Percentiles rank a stretch among this genome's conserved stretches.
Conservation (phyloP, 441 rosid species). For the Populus tomentosa region DNA sequence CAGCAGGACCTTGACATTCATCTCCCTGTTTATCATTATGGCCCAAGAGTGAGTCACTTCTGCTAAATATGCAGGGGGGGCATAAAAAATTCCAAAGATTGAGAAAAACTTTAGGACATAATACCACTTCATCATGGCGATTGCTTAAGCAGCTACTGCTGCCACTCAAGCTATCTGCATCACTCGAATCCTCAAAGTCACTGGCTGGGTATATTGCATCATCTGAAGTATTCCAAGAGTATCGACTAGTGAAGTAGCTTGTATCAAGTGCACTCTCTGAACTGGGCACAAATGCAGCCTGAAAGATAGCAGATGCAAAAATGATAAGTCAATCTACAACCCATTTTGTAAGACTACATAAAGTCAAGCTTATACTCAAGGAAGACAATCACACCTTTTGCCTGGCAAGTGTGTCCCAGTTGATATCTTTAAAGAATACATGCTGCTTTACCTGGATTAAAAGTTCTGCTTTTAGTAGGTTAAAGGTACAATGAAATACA, state of each 20-base stretch:
- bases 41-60: slow-evolving; percentile 10
- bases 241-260: slow-evolving; percentile 96
- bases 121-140: slow-evolving; percentile 90
- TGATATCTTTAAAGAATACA: slow-evolving; percentile 83
- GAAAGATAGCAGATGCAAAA: slow-evolving; percentile 16
- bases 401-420: slow-evolving; percentile 97
- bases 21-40: slow-evolving; percentile 57
- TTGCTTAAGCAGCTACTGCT: slow-evolving; percentile 74
- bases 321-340: background rate
- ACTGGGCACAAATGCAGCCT: slow-evolving; percentile 97
- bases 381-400: slow-evolving; percentile 64
- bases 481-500: background rate
- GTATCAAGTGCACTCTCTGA: slow-evolving; percentile 96
- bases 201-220: slow-evolving; percentile 58
- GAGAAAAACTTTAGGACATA: background rate
- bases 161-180: slow-evolving; percentile 84
- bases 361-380: background rate
- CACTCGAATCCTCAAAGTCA: slow-evolving; percentile 85
- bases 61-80: background rate
- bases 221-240: slow-evolving; percentile 81
- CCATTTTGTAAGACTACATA: background rate
- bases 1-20: slow-evolving; percentile 67
- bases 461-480: slow-evolving; percentile 11
- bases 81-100: background rate
- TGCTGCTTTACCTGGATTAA: slow-evolving; percentile 85